phyloP scores from a whole-genome alignment of 2,329 filamentous ascomycete genomes.

The Cordyceps cicadae region DNA sequence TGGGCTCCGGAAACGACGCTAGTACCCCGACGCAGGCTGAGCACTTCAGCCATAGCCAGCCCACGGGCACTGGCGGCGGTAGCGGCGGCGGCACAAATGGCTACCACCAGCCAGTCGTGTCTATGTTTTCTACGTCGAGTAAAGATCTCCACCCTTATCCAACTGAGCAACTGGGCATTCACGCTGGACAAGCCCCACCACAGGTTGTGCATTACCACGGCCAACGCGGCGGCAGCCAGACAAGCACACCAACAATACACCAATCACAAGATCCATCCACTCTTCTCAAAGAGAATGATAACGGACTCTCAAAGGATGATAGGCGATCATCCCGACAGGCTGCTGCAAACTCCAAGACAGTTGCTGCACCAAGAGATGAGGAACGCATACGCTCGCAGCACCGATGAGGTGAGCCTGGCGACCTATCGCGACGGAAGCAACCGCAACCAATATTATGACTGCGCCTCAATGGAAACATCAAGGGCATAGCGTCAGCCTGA shows the following conservation, averaged over 20 bases:
- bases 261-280: conserved; percentile 40
- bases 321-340: background rate
- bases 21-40: conserved; percentile 56
- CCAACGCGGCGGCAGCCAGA: conserved; percentile 58
- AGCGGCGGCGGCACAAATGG: conserved; percentile 45
- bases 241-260: conserved; percentile 53
- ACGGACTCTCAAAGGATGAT: conserved; percentile 20
- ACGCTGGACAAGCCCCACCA: conserved; percentile 54
- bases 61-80: conserved; percentile 32
- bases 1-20: conserved; percentile 45
- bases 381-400: conserved; percentile 4
- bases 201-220: conserved; percentile 62
- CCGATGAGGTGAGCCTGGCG: background rate
- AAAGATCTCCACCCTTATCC: conserved; percentile 62
- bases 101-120: conserved; percentile 61
- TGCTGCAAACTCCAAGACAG: background rate
- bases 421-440: background rate
- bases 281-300: conserved; percentile 41
- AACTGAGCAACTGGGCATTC: conserved; percentile 54
- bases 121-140: conserved; percentile 62
- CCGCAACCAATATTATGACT: background rate
- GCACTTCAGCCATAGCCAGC: conserved; percentile 38
- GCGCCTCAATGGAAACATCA: background rate
- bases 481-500: background rate
- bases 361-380: background rate